Conservation (phyloP, 2,329 filamentous ascomycete genomes). For the Epichloe elymi region DNA sequence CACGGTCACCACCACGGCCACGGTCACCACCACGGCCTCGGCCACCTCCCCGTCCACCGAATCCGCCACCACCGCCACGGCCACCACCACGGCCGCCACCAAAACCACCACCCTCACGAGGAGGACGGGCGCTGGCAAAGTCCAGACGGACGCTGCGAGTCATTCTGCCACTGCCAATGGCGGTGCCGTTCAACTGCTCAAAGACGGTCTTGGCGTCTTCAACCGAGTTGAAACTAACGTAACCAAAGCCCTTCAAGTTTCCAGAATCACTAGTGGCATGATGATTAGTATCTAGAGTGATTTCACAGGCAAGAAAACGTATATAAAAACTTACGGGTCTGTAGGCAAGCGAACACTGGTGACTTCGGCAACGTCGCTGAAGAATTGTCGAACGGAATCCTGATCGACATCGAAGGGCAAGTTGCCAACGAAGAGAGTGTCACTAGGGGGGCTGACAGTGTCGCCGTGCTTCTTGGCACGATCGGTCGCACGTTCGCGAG, state of each 20-base stretch:
- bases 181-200: conserved; percentile 53
- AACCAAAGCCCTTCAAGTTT: conserved; percentile 82
- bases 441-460: conserved; percentile 61
- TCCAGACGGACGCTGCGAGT: conserved; percentile 72
- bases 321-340: conserved; percentile 44
- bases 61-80: conserved; percentile 28
- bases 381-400: conserved; percentile 60
- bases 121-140: conserved; percentile 57
- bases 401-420: conserved; percentile 73
- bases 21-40: conserved; percentile 17
- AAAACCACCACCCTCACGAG: conserved; percentile 40
- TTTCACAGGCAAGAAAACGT: neutral
- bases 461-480: conserved; percentile 65
- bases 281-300: neutral
- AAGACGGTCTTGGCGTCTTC: conserved; percentile 73
- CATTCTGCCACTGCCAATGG: conserved; percentile 49
- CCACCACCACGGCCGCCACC: conserved; percentile 40
- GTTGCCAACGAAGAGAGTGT: conserved; percentile 88
- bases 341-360: conserved; percentile 78
- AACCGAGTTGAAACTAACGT: conserved; percentile 69
- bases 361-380: conserved; percentile 56
- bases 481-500: conserved; percentile 45
- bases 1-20: conserved; percentile 10
- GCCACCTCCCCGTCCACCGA: conserved; percentile 30
- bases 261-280: conserved; percentile 50